Evolutionary conservation across 2,329 filamentous ascomycete genomes (phyloP).

Genomic region (Colletotrichum truncatum): DNA sequence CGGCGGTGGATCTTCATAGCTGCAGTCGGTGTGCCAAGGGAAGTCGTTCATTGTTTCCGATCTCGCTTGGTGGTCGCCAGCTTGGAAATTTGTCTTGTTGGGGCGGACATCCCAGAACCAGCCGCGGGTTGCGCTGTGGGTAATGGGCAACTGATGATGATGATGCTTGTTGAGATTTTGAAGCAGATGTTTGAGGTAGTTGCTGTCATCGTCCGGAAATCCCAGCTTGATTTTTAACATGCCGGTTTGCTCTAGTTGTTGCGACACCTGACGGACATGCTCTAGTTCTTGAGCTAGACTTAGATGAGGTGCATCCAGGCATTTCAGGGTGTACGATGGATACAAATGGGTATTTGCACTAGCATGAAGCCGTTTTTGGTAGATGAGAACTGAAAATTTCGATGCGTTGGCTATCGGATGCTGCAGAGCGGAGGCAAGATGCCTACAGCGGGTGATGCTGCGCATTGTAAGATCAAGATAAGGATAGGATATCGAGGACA

Average conservation of each 20-base stretch:
- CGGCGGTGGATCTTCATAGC: conserved; percentile 48
- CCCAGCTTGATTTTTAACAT: conserved; percentile 46
- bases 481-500: too few species aligned
- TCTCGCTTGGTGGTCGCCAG: conserved; percentile 43
- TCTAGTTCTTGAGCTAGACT: neutral
- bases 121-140: conserved; percentile 49
- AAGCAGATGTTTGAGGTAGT: conserved; percentile 45
- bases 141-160: conserved; percentile 47
- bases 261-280: neutral
- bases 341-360: too few species aligned
- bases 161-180: conserved; percentile 42
- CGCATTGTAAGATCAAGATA: too few species aligned
- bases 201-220: conserved; percentile 43
- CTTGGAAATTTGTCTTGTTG: conserved; percentile 37
- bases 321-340: neutral
- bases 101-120: conserved; percentile 56
- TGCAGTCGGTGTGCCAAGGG: conserved; percentile 55
- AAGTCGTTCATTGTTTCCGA: conserved; percentile 53
- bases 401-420: too few species aligned
- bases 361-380: too few species aligned
- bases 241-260: conserved; percentile 31
- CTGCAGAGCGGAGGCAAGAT: too few species aligned
- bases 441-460: too few species aligned
- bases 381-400: too few species aligned
- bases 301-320: neutral